phyloP scores from a whole-genome alignment of 306 rosid genomes.

The Acacia crassicarpa region DNA sequence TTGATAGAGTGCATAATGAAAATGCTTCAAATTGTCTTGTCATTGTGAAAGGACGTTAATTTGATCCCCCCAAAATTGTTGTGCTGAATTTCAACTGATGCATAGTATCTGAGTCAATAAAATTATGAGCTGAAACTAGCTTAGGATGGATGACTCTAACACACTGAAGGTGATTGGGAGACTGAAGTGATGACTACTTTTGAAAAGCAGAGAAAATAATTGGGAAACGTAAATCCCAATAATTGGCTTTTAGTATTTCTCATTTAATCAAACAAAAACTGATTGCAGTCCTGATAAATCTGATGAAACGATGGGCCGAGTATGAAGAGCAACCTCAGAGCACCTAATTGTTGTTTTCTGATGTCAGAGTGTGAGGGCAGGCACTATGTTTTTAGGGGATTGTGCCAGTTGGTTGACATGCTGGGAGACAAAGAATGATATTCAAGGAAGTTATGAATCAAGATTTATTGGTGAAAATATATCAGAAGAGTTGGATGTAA shows the following conservation, averaged over 20 bases:
- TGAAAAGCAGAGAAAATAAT: too few species aligned
- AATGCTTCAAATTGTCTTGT: constrained; percentile 8
- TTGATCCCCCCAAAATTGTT: not conserved
- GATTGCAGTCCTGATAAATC: not conserved
- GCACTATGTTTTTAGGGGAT: not conserved
- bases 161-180: constrained; percentile 3
- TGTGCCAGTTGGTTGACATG: not conserved
- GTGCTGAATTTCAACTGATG: not conserved
- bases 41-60: not conserved
- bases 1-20: constrained; percentile 1
- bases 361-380: not conserved
- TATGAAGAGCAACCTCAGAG: not conserved
- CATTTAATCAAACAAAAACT: constrained; percentile 5
- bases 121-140: not conserved
- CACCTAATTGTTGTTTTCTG: not conserved
- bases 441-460: not conserved
- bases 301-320: not conserved
- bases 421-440: not conserved
- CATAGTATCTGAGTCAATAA: not conserved
- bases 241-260: not conserved
- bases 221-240: not conserved
- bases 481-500: not conserved
- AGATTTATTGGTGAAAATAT: not conserved
- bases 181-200: not conserved
- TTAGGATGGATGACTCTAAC: not conserved